Evolutionary conservation across 345 rosid genomes (phyloP).

Genomic region (Pistacia atlantica): DNA sequence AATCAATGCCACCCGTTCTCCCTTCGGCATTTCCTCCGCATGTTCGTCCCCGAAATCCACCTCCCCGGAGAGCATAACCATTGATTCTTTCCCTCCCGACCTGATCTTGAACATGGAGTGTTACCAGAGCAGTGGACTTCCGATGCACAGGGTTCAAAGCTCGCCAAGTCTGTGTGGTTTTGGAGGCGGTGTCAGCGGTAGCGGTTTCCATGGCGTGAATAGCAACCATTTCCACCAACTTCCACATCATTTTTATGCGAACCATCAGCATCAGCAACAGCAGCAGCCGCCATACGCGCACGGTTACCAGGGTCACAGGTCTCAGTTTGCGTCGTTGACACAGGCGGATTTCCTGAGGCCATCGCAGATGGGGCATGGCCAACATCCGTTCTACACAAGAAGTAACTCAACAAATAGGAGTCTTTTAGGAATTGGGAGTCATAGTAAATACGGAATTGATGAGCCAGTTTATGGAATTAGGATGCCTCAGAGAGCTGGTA

Average conservation of each 20-base stretch:
- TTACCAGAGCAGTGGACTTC: conserved; percentile 30
- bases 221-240: conserved; percentile 31
- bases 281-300: conserved; percentile 17
- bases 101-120: conserved; percentile 8
- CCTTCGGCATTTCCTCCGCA: conserved; percentile 56
- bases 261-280: conserved; percentile 32
- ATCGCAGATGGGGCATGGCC: conserved; percentile 21
- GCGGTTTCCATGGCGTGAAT: neutral
- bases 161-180: conserved; percentile 64
- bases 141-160: conserved; percentile 69
- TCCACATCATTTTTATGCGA: conserved; percentile 33
- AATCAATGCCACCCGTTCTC: conserved; percentile 31
- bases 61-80: conserved; percentile 52
- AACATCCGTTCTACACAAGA: conserved; percentile 21
- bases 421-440: conserved; percentile 34
- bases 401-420: conserved; percentile 24
- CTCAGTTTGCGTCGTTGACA: neutral
- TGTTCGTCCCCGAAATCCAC: conserved; percentile 59
- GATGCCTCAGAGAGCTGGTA: conserved; percentile 41
- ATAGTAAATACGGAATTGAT: conserved; percentile 33
- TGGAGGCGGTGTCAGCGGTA: conserved; percentile 16
- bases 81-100: conserved; percentile 35
- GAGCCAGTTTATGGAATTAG: conserved; percentile 29
- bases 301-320: conserved; percentile 21
- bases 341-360: conserved; percentile 30